Evolutionary conservation across 495 filamentous ascomycete genomes (phyloP), one percentile per base, ranked within the genome.

Genomic region (Sporormia fimetaria): DNA sequence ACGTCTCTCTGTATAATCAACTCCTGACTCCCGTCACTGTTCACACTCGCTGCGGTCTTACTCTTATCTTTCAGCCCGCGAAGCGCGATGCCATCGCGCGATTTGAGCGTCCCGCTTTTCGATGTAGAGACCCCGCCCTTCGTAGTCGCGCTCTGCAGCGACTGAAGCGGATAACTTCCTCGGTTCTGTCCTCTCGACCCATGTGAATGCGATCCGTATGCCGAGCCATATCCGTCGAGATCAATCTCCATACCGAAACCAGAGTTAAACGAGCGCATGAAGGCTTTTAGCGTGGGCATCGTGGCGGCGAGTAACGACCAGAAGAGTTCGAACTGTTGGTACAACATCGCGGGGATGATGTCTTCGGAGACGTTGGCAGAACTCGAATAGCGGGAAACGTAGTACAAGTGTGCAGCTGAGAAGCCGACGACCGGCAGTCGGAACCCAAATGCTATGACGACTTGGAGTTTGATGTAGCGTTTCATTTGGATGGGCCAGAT

Each of bases 401-500:
- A 36, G 36, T 37, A 35, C 9, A 46, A 20, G 18, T 39, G 39
- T 12, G 30, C 42, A 1, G 40, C 21, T 10, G 51, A n/a, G 29
- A 55, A 55, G 3, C 29, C 41, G 11, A 42, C 18, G 25, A 51
- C 47, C 12, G 51, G 51, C 4, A 47, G 18, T n/a, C 51, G 28
- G n/a, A 55, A 40, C 12, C 30, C 44, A 35, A 55, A 55, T 1
- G 51, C 51, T 5, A 46, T 6, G 4, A 47, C 17, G 22, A 55
- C 49, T 31, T 47, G 49, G 5, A 45, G 11, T 32, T 55, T 55
- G 12, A 47, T 38, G 17, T 39, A 30, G 9, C 7, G 3, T 11
- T 44, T 33, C 53, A 56, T 56, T 27, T 56, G 53, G 32, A 56
- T 33, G 14, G 33, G 33, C 44, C 44, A 53, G 37, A 56, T 40